Base-by-base conservation (phyloP, 805 yeast species). In the Ogataea degrootiae region DNA sequence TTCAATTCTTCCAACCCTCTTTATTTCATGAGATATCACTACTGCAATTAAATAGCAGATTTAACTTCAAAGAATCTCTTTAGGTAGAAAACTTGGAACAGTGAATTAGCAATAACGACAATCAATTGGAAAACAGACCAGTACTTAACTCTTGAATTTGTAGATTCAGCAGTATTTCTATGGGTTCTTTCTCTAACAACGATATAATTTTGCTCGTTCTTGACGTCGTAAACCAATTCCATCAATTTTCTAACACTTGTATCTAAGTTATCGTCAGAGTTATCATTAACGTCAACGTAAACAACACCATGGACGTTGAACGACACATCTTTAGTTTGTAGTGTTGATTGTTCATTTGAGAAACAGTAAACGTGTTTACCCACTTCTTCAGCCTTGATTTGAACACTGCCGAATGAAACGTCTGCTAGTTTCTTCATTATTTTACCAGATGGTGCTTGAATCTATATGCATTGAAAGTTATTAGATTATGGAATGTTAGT, bases 91-190 rank as follows among this genome's bases (percentile, higher is more conserved):
- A 92, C 90, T 71, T 92, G 99, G 80, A 94, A 94, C 47, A 91
- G 58, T 26, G 96, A 87, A 73, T 90, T 94, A 52, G 77, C 79
- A 16, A 85, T 85, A 41, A 92, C 97, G 47, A 94, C 91, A 44
- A 83, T 60, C 54, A 94, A 74, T 73, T 92, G 99, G 76, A 91
- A 85, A 33, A 88, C 76, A 26, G 96, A 87, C 99, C 99, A 92
- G 88, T 96, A 94, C 70, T 92, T 92, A 55, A 92, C 98, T 61
- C 99, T 82, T 46, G 94, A 85, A 69, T 92, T 92, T 41, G 99
- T 92, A 22, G 96, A 87, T 71, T 92, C 99, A 6, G 99, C 98
- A 9, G 99, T 92, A 72, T 92, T 94, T 79, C 99, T 86, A 69
- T 92, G 99, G 15, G 95, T 87, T 73, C 97, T 85, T 71, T 92